Percentiles rank a stretch among this genome's conserved stretches.
phyloP scores from a whole-genome alignment of 2,329 filamentous ascomycete species.

The Seiridium unicorne region DNA sequence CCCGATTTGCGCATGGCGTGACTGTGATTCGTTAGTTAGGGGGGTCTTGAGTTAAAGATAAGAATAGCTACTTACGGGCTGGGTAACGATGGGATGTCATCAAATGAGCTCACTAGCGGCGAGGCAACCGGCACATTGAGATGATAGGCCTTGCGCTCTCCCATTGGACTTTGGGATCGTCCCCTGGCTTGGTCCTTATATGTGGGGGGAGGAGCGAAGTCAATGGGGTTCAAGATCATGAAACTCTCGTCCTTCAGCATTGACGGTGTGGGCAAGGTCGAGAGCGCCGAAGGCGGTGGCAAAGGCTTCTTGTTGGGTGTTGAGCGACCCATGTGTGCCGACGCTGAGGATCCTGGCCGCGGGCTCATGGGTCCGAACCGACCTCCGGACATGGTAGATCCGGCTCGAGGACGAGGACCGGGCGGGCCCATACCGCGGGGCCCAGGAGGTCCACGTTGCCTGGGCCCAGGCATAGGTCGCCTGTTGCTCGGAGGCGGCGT shows the following conservation, averaged over 20 bases:
- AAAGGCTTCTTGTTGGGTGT: constrained; percentile 40
- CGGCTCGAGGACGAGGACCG: constrained; percentile 43
- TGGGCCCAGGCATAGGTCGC: constrained; percentile 31
- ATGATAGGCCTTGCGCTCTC: constrained; percentile 70
- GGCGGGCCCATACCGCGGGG: constrained; percentile 22
- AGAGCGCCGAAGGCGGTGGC: constrained; percentile 72
- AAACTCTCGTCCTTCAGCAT: constrained; percentile 82
- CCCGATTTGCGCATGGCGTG: constrained; percentile 73
- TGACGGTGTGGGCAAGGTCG: constrained; percentile 78
- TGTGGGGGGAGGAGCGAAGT: constrained; percentile 79
- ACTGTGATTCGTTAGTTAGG: constrained; percentile 38
- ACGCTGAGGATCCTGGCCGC: constrained; percentile 32
- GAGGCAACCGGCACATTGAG: constrained; percentile 70
- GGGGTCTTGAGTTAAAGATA: not conserved
- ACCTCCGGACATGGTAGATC: constrained; percentile 43
- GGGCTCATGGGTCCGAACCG: constrained; percentile 29
- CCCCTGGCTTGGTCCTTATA: constrained; percentile 70
- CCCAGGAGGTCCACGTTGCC: constrained; percentile 24
- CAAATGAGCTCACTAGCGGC: constrained; percentile 80
- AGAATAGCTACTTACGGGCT: constrained; percentile 72
- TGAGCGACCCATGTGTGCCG: constrained; percentile 38
- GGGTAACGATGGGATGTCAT: constrained; percentile 80
- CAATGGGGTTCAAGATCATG: constrained; percentile 64
- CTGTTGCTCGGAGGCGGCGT: constrained; percentile 72
- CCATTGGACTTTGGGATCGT: constrained; percentile 61